Conservation (phyloP, 257 asterid species). For the Ocimum tenuiflorum region DNA sequence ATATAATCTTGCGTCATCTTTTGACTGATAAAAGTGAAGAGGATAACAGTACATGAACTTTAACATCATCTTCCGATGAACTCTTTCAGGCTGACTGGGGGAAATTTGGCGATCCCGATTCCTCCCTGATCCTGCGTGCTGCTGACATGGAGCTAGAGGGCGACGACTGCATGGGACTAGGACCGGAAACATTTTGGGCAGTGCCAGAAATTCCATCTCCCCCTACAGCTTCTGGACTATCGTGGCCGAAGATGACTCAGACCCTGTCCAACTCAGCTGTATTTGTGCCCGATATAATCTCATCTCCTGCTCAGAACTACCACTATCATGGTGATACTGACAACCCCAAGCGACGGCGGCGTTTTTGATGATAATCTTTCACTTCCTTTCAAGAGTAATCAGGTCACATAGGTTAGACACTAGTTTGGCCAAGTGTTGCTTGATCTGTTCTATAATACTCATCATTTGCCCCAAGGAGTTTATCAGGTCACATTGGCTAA, state of each 20-base stretch:
- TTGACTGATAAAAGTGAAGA: background rate
- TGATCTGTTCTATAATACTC: too few species aligned
- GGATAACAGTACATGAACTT: background rate
- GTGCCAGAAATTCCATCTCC: slow-evolving; percentile 81
- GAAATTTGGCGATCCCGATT: slow-evolving; percentile 48
- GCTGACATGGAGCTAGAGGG: slow-evolving; percentile 55
- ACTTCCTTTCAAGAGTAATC: too few species aligned
- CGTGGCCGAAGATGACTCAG: slow-evolving; percentile 47
- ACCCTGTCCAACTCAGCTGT: slow-evolving; percentile 26
- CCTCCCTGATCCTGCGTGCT: slow-evolving; percentile 38
- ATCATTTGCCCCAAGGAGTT: too few species aligned
- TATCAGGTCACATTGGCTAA: too few species aligned
- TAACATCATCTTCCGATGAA: background rate
- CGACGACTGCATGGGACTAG: slow-evolving; percentile 56
- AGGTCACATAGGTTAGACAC: background rate
- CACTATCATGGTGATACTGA: slow-evolving; percentile 2
- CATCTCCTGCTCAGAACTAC: slow-evolving; percentile 28
- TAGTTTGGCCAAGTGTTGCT: background rate
- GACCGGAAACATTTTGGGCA: slow-evolving; percentile 56
- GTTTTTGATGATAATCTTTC: background rate
- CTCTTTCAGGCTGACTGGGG: slow-evolving; percentile 19
- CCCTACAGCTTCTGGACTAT: slow-evolving; percentile 82
- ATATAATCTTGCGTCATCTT: too few species aligned
- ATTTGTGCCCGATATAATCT: slow-evolving; percentile 67
- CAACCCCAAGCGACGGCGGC: slow-evolving; percentile 40